These are phyloP conservation scores for Imleria badia DNA, from an alignment of 768 basidiomycete species.

Conservation along the genomic window DNA sequence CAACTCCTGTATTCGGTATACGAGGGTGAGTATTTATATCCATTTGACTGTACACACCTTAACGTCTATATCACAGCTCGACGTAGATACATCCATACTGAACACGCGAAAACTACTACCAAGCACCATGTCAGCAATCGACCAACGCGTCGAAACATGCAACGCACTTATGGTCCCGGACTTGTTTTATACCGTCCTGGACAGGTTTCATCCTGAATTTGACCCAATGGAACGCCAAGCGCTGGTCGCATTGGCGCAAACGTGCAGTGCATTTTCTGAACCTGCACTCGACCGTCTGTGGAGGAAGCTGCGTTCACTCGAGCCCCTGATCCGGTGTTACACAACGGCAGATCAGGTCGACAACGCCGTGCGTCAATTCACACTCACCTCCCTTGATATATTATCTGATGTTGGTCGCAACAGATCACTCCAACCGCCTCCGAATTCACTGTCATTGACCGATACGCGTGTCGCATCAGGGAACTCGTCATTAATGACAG, in stretches of 20 bases:
- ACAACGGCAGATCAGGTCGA: background rate
- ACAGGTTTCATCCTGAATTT: background rate
- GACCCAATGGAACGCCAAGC: background rate
- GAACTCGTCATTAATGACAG: background rate
- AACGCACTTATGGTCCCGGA: constrained; percentile 6
- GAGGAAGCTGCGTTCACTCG: constrained; percentile 6
- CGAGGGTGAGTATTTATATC: no score
- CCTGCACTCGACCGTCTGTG: constrained; percentile 13
- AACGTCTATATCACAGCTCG: no score
- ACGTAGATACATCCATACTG: background rate
- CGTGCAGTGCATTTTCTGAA: constrained; percentile 6
- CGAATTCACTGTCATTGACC: constrained; percentile 3
- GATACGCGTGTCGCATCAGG: constrained; percentile 7
- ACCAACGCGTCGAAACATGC: background rate
- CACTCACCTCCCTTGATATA: background rate
- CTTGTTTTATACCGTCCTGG: constrained; percentile 6
- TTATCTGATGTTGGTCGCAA: background rate
- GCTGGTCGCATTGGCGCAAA: constrained; percentile 7
- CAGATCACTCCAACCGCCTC: constrained; percentile 5
- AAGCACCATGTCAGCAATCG: background rate
- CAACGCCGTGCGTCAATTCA: background rate
- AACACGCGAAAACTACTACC: no score
- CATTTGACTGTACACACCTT: no score
- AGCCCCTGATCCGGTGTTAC: constrained; percentile 15
- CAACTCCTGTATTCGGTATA: no score